Evolutionary conservation across 2,329 filamentous ascomycete genomes (phyloP), one percentile per base, ranked within the genome.

Genomic region (Stagonosporopsis tanaceti): DNA sequence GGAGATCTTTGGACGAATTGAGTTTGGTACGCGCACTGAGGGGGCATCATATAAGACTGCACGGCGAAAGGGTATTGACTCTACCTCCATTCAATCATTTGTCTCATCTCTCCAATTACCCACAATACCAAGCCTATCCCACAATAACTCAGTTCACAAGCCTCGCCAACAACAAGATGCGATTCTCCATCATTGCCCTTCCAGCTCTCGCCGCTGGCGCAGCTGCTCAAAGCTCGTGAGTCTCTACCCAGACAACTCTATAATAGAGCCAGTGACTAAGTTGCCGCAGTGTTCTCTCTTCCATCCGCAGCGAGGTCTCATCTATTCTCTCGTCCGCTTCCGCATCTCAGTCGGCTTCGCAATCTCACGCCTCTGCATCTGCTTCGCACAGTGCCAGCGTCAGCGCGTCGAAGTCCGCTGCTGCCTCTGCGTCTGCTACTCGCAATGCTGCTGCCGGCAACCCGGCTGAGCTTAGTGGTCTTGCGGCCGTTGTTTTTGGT

Each of bases 401-500:
- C 40, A 52, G 48, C 32, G 44, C 58, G 11, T 53, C 58, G 6
- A 46, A 20, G 30, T 40, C 58, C 42, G 53, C 53, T 12, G 30
- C 45, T 27, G 48, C 56, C 7, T 55, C 53, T 14, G 47, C 53
- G 17, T 47, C 60, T 15, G 50, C 50, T 5, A 47, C 56, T 8
- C 34, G 41, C 27, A 55, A 53, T 27, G 61, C 48, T 34, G 58
- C 63, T 25, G 45, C 24, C 11, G 34, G 52, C 15, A 41, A 27
- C n/a, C 38, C 40, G 27, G 57, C 44, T 9, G 51, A 54, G 50
- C 28, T 60, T 47, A 53, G 46, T 39, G 57, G 61, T 17, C n/a
- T 61, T 32, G 57, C 62, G 32, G 64, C 60, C 15, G 54, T 50
- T 11, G 54, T 57, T 22, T 22, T 63, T 8, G 64, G 62, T 15